These are phyloP conservation scores for Phytopythium helicoides DNA, from an alignment of 352 stramenopile species.

Conservation along the genomic window DNA sequence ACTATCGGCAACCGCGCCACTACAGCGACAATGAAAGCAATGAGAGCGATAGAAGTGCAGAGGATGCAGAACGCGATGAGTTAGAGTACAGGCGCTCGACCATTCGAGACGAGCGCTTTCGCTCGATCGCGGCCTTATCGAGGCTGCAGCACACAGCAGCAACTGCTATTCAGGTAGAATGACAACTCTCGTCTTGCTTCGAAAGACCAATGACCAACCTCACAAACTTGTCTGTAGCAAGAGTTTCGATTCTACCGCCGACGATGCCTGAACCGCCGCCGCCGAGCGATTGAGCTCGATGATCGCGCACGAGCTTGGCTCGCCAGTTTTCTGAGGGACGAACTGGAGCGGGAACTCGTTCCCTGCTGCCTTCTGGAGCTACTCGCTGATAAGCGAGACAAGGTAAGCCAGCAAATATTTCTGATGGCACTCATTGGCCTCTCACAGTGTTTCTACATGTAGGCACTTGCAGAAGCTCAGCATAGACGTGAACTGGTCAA, in stretches of 20 bases:
- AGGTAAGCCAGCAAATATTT: constrained; percentile 17
- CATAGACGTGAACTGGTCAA: constrained; percentile 17
- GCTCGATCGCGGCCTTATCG: constrained; percentile 42
- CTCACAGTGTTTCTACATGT: not conserved
- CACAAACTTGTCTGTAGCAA: constrained; percentile 13
- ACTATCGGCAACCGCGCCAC: not conserved
- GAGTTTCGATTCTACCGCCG: constrained; percentile 44
- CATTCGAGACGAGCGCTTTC: constrained; percentile 41
- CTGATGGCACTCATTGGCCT: not conserved
- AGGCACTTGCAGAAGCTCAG: constrained; percentile 18
- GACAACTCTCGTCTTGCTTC: not conserved
- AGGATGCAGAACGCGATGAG: constrained; percentile 3
- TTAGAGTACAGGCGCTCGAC: not conserved
- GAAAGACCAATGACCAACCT: no score
- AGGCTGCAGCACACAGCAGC: constrained; percentile 40
- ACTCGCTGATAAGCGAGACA: constrained; percentile 20
- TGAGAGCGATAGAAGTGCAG: not conserved
- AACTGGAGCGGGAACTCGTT: constrained; percentile 23
- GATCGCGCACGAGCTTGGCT: constrained; percentile 22
- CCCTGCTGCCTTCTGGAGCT: constrained; percentile 40
- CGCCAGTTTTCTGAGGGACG: constrained; percentile 26
- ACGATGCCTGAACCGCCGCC: constrained; percentile 15
- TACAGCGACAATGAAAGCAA: constrained; percentile 10
- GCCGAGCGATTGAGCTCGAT: constrained; percentile 15
- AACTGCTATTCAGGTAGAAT: constrained; percentile 36